Conservation (phyloP, 2,329 filamentous ascomycete species). For the Laburnicola sp. region DNA sequence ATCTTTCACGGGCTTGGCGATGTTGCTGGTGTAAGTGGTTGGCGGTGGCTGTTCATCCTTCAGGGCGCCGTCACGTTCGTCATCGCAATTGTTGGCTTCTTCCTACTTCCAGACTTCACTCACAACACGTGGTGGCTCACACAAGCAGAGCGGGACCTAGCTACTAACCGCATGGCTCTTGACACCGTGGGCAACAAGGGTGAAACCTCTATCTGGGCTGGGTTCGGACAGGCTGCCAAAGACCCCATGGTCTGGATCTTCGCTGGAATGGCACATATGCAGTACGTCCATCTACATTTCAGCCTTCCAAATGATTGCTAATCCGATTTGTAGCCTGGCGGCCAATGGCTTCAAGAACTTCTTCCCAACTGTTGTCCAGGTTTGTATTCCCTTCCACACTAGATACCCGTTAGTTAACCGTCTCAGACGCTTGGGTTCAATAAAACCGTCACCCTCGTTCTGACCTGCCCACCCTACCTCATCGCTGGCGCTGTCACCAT, state of each 20-base stretch:
- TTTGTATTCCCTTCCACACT: conserved; percentile 28
- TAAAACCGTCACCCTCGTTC: conserved; percentile 40
- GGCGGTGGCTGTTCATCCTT: conserved; percentile 37
- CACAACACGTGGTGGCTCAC: conserved; percentile 52
- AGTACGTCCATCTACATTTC: conserved; percentile 15
- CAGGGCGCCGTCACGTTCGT: conserved; percentile 36
- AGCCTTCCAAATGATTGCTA: conserved; percentile 19
- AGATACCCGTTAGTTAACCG: too few relatives aligned
- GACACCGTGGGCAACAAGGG: conserved; percentile 55
- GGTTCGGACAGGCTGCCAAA: conserved; percentile 54
- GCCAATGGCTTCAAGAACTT: conserved; percentile 33
- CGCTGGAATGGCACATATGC: conserved; percentile 39
- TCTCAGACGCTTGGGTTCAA: conserved; percentile 42
- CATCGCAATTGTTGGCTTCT: conserved; percentile 44
- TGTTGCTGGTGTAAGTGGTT: conserved; percentile 27
- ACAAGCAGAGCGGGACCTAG: conserved; percentile 49
- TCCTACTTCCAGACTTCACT: conserved; percentile 45
- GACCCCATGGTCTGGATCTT: conserved; percentile 54
- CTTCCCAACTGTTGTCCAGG: conserved; percentile 34
- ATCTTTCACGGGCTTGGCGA: conserved; percentile 33
- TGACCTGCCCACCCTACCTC: conserved; percentile 54
- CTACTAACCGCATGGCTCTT: conserved; percentile 42
- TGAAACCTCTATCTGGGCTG: conserved; percentile 51
- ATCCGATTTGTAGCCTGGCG: neutral
- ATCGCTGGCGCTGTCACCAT: conserved; percentile 53